Conservation (phyloP, 352 stramenopile species). For the Pythium monospermum region DNA sequence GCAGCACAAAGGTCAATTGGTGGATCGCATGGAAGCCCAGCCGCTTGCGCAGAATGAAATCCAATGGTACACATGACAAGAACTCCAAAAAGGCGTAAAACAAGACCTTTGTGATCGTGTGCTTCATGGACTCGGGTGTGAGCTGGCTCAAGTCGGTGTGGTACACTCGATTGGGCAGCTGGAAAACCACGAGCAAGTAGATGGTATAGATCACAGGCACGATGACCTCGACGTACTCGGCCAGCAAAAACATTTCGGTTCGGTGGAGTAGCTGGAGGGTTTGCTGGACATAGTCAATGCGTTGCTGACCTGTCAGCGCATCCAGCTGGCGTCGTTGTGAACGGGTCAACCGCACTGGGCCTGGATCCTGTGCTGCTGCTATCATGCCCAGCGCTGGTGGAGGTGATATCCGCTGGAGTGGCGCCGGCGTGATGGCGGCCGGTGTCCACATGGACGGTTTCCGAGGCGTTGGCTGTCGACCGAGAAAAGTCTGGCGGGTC, state of each 20-base stretch:
- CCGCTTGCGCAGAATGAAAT: slow-evolving; percentile 17
- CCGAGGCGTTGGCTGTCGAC: neutral
- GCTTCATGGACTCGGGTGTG: neutral
- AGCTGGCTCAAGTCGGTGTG: slow-evolving; percentile 8
- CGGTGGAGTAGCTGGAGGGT: neutral
- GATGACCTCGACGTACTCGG: slow-evolving; percentile 6
- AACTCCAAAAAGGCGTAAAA: slow-evolving; percentile 26
- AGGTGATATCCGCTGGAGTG: neutral
- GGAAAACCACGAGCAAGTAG: slow-evolving; percentile 1
- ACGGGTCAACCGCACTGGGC: neutral
- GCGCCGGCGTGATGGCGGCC: too few relatives aligned
- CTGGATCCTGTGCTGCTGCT: neutral
- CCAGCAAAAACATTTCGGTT: neutral
- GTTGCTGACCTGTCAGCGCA: neutral
- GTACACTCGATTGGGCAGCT: slow-evolving; percentile 17
- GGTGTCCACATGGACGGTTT: neutral
- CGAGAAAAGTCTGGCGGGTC: neutral
- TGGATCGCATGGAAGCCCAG: slow-evolving; percentile 14
- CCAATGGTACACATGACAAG: slow-evolving; percentile 14
- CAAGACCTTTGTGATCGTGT: slow-evolving; percentile 1
- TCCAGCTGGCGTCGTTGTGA: neutral
- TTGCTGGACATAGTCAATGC: neutral
- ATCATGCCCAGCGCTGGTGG: neutral
- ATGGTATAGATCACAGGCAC: slow-evolving; percentile 5
- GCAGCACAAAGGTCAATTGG: slow-evolving; percentile 26